Conservation (phyloP, 352 stramenopile species). For the Nothophytophthora sp. region DNA sequence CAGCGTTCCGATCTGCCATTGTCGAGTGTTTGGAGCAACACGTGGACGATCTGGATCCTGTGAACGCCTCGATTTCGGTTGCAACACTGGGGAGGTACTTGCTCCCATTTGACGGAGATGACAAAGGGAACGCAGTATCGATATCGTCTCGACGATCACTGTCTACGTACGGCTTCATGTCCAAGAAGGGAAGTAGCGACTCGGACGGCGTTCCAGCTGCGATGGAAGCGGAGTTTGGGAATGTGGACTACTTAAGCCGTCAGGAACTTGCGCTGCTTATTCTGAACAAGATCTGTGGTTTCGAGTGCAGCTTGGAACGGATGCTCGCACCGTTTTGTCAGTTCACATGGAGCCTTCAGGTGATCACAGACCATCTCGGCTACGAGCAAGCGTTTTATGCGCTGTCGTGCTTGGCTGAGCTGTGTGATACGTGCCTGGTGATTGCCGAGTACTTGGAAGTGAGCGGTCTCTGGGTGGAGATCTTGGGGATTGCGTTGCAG, state of each 20-base stretch:
- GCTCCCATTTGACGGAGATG: conserved; percentile 63
- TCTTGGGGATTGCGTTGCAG: conserved; percentile 77
- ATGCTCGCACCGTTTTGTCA: conserved; percentile 77
- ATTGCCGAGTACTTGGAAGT: conserved; percentile 75
- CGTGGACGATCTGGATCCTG: conserved; percentile 57
- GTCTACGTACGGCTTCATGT: conserved; percentile 80
- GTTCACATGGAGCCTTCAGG: conserved; percentile 82
- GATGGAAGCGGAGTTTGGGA: conserved; percentile 78
- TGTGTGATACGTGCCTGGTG: conserved; percentile 77
- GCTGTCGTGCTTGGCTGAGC: conserved; percentile 71
- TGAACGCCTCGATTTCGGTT: conserved; percentile 74
- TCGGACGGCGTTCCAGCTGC: conserved; percentile 27
- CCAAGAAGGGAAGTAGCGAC: conserved; percentile 40
- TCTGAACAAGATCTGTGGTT: conserved; percentile 79
- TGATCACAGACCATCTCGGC: conserved; percentile 77
- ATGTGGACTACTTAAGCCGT: conserved; percentile 71
- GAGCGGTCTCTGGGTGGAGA: conserved; percentile 79
- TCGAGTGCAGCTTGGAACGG: conserved; percentile 69
- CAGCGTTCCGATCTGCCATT: conserved; percentile 52
- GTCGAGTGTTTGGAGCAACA: conserved; percentile 69
- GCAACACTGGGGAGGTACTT: conserved; percentile 76
- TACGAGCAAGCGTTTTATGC: conserved; percentile 83
- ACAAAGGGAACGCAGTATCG: conserved; percentile 54
- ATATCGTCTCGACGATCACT: conserved; percentile 78
- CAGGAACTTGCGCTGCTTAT: conserved; percentile 79